phyloP scores from a whole-genome alignment of 2,329 filamentous ascomycete species.

The Mollisiaceae sp. region DNA sequence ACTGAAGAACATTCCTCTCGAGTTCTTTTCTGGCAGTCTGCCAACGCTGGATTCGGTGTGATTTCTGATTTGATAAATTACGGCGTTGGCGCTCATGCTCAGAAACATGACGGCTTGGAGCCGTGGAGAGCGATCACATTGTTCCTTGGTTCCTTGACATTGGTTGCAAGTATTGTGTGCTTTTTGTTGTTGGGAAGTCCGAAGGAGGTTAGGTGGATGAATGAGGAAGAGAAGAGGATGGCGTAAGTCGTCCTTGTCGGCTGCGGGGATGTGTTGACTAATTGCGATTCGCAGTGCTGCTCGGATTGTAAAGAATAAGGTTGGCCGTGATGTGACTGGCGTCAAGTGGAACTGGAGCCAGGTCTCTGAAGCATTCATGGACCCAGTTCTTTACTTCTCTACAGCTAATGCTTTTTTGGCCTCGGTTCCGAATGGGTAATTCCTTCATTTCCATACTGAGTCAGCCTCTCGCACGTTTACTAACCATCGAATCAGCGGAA shows the following conservation, averaged over 20 bases:
- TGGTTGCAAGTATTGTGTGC: slow-evolving; percentile 30
- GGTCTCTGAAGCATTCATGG: slow-evolving; percentile 45
- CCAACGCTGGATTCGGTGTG: slow-evolving; percentile 44
- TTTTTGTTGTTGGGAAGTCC: slow-evolving; percentile 36
- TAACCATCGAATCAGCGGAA: slow-evolving; percentile 33
- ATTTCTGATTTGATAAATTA: slow-evolving; percentile 33
- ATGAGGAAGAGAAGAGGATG: slow-evolving; percentile 32
- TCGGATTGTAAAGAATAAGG: slow-evolving; percentile 32
- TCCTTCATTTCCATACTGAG: not conserved
- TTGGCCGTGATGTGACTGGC: slow-evolving; percentile 29
- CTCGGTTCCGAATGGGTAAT: slow-evolving; percentile 44
- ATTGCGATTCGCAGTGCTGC: slow-evolving; percentile 21
- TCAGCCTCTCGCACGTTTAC: not conserved
- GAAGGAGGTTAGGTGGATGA: slow-evolving; percentile 37
- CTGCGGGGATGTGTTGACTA: not conserved
- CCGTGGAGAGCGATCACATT: slow-evolving; percentile 33
- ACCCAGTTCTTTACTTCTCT: slow-evolving; percentile 43
- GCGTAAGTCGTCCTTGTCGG: slow-evolving; percentile 20
- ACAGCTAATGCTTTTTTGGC: slow-evolving; percentile 38
- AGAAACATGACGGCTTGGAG: slow-evolving; percentile 29
- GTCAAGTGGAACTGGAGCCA: slow-evolving; percentile 44
- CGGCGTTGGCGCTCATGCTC: slow-evolving; percentile 28
- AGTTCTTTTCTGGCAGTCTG: slow-evolving; percentile 45
- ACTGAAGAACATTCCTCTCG: slow-evolving; percentile 44
- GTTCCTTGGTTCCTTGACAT: slow-evolving; percentile 32